Percentiles rank a stretch among this genome's conserved stretches.
Conservation (phyloP, 805 yeast genomes). For the Candida methanosorbosa region DNA sequence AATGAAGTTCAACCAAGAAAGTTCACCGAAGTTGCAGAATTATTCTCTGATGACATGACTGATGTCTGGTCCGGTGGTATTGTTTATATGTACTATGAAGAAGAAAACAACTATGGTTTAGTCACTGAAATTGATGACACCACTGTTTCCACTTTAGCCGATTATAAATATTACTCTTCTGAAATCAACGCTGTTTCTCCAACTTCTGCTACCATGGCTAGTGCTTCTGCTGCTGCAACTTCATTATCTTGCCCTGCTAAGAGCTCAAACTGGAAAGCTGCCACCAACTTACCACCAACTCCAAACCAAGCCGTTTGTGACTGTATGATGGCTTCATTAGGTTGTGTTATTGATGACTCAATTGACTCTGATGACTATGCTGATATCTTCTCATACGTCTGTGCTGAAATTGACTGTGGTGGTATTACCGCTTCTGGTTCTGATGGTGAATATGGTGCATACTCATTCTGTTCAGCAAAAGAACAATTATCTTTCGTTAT, state of each 20-base stretch:
- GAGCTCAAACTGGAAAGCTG: conserved; percentile 52
- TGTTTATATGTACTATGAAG: conserved; percentile 79
- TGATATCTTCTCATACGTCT: conserved; percentile 47
- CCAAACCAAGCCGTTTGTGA: conserved; percentile 58
- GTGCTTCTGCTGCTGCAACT: conserved; percentile 31
- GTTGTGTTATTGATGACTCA: conserved; percentile 51
- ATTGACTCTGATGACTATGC: conserved; percentile 51
- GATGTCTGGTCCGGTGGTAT: conserved; percentile 88
- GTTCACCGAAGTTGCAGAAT: conserved; percentile 62
- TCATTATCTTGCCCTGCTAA: conserved; percentile 56
- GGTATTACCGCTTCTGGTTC: conserved; percentile 58
- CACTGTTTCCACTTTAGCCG: conserved; percentile 50
- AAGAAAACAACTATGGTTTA: conserved; percentile 67
- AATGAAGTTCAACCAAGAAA: conserved; percentile 60
- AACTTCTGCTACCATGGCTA: conserved; percentile 33
- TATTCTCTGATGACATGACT: conserved; percentile 63
- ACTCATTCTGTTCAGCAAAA: conserved; percentile 61
- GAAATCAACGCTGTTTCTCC: conserved; percentile 50
- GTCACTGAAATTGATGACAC: conserved; percentile 41
- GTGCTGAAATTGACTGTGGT: conserved; percentile 46
- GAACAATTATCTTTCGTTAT: conserved; percentile 58
- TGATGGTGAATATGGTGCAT: conserved; percentile 61
- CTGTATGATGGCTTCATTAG: conserved; percentile 47
- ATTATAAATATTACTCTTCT: conserved; percentile 53
- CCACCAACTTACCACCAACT: conserved; percentile 68